Percentiles rank a stretch among this genome's conserved stretches.
These are phyloP conservation scores for Stellera chamaejasme DNA, from an alignment of 345 rosid species.

Conservation along the genomic window DNA sequence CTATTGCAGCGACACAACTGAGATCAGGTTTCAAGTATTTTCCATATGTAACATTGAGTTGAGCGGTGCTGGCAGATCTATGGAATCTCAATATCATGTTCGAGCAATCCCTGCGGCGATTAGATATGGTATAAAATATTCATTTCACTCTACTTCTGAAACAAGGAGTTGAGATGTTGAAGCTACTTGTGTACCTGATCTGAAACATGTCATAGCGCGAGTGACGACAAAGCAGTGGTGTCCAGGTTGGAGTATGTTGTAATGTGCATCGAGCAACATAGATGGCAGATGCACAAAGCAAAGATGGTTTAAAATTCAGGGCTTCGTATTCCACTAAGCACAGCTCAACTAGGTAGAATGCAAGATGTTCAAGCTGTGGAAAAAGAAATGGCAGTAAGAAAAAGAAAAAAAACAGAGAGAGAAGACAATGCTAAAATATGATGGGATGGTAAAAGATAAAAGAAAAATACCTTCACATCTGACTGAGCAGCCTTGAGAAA, in stretches of 20 bases:
- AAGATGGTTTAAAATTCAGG: conserved; percentile 62
- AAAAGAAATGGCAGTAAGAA: conserved; percentile 7
- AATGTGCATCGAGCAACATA: conserved; percentile 73
- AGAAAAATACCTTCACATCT: conserved; percentile 43
- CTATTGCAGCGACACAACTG: conserved; percentile 48
- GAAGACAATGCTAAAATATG: too few relatives aligned
- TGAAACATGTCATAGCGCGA: conserved; percentile 51
- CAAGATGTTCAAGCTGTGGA: conserved; percentile 80
- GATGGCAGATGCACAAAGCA: conserved; percentile 89
- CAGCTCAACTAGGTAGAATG: conserved; percentile 81
- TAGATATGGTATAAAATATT: background rate
- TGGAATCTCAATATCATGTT: conserved; percentile 75
- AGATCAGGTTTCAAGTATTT: conserved; percentile 49
- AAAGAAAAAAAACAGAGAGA: background rate
- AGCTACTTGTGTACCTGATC: conserved; percentile 41
- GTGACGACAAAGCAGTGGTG: conserved; percentile 53
- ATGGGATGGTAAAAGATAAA: too few relatives aligned
- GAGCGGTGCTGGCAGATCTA: conserved; percentile 48
- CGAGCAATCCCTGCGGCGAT: conserved; percentile 60
- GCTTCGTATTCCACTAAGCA: conserved; percentile 79
- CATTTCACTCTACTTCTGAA: background rate
- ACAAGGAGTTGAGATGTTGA: background rate
- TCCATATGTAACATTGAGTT: conserved; percentile 60
- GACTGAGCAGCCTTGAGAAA: conserved; percentile 93
- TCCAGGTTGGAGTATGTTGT: conserved; percentile 65